Conservation (phyloP, 208 protist genomes). For the Crithidia acanthocephali region DNA sequence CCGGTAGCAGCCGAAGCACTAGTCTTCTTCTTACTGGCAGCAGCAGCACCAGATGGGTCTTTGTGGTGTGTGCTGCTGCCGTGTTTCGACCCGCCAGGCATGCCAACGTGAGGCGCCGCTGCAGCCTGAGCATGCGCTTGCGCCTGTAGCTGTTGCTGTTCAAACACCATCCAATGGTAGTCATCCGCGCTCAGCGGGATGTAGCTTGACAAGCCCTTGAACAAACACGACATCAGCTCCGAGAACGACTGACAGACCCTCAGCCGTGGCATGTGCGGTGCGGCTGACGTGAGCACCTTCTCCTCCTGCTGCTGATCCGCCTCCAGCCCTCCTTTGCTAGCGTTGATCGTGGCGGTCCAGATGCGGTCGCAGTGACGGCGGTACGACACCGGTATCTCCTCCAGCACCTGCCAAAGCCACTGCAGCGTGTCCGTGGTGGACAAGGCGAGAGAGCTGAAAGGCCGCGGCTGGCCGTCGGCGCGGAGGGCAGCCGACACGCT, state of each 20-base stretch:
- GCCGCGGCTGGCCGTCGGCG: conserved; percentile 11
- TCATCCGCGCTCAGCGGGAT: conserved; percentile 21
- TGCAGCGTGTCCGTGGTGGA: conserved; percentile 7
- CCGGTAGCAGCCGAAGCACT: too few species aligned
- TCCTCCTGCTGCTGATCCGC: background rate
- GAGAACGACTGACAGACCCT: conserved; percentile 12
- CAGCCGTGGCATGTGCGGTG: conserved; percentile 15
- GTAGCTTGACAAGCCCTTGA: conserved; percentile 14
- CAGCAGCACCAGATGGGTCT: background rate
- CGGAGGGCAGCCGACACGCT: conserved; percentile 18
- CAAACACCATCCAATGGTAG: conserved; percentile 28
- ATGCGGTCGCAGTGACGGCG: conserved; percentile 11
- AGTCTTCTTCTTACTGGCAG: too few species aligned
- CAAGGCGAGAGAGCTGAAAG: conserved; percentile 7
- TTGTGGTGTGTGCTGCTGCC: background rate
- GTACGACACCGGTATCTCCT: conserved; percentile 4
- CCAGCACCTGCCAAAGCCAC: conserved; percentile 11
- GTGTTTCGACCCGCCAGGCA: too few species aligned
- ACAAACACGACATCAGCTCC: conserved; percentile 13
- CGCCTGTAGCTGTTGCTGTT: conserved; percentile 14
- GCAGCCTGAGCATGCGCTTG: background rate
- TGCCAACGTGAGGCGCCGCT: too few species aligned
- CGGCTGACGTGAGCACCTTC: background rate
- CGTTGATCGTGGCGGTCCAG: conserved; percentile 2
- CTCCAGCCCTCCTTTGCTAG: background rate